Percentiles rank a stretch among this genome's conserved stretches.
Conservation (phyloP, 225 moss, liverwort and hornwort genomes). For the Sphagnum contortum region DNA sequence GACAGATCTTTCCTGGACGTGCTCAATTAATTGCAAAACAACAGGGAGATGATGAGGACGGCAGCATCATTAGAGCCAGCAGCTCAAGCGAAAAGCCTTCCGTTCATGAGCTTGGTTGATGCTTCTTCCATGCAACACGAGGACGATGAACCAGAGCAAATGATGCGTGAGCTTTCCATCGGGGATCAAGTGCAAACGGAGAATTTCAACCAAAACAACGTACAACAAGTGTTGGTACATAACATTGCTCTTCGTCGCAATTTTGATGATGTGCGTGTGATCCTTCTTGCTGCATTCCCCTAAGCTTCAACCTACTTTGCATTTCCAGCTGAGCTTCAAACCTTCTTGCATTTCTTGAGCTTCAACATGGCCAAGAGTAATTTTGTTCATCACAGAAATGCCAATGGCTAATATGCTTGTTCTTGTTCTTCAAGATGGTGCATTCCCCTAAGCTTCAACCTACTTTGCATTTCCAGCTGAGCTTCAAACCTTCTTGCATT, state of each 20-base stretch:
- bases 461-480: neutral
- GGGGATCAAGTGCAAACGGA: constrained; percentile 9
- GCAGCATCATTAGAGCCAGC: neutral
- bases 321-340: neutral
- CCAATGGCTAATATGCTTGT: neutral
- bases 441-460: neutral
- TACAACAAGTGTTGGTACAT: constrained; percentile 51
- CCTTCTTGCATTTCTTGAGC: neutral
- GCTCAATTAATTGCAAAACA: no score
- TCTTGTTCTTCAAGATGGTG: no score
- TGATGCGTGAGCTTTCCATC: constrained; percentile 5
- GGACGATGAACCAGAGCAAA: neutral
- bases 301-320: neutral
- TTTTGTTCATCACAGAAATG: no score
- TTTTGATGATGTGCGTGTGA: constrained; percentile 47
- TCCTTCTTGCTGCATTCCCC: neutral
- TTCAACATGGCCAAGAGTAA: neutral
- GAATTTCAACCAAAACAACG: constrained; percentile 15
- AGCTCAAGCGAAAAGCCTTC: neutral
- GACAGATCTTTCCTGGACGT: no score
- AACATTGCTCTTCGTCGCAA: constrained; percentile 57
- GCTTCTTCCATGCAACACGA: constrained; percentile 6
- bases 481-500: no score
- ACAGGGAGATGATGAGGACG: neutral
- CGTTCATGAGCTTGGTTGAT: neutral